phyloP scores from a whole-genome alignment of 2,329 filamentous ascomycete species.

The Ophiostoma fasciatum region DNA sequence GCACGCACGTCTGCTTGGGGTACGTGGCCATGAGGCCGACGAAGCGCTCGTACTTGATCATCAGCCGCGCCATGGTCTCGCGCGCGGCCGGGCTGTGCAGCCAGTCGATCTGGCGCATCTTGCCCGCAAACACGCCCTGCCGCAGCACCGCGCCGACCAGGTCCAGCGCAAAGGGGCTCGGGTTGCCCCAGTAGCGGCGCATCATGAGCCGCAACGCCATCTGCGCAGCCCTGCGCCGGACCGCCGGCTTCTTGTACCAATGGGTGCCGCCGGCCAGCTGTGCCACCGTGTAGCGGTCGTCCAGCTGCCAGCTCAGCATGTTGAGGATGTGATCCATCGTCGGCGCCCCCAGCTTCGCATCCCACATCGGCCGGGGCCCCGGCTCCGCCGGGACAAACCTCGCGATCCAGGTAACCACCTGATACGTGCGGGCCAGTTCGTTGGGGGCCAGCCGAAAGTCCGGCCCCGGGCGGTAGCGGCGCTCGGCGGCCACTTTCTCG shows the following conservation, averaged over 20 bases:
- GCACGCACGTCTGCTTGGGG: conserved; percentile 38
- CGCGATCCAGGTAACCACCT: too few relatives aligned
- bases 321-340: too few relatives aligned
- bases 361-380: too few relatives aligned
- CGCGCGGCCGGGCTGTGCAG: conserved; percentile 52
- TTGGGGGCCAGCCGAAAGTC: too few relatives aligned
- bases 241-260: conserved; percentile 17
- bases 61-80: conserved; percentile 48
- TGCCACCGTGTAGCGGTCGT: too few relatives aligned
- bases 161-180: conserved; percentile 48
- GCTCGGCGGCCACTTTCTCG: conserved; percentile 5
- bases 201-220: conserved; percentile 50
- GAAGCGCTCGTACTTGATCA: conserved; percentile 52
- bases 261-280: too few relatives aligned
- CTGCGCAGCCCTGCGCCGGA: conserved; percentile 24
- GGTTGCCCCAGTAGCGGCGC: conserved; percentile 55
- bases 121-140: conserved; percentile 51
- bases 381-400: too few relatives aligned
- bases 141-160: conserved; percentile 50
- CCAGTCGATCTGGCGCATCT: conserved; percentile 67
- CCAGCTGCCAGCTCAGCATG: too few relatives aligned
- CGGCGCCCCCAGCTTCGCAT: too few relatives aligned
- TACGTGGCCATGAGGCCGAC: conserved; percentile 39
- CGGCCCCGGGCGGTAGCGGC: too few relatives aligned
- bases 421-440: conserved; percentile 38